These are phyloP conservation scores for Penicillium psychrofluorescens DNA, from an alignment of 495 filamentous ascomycete species.

Conservation along the genomic window DNA sequence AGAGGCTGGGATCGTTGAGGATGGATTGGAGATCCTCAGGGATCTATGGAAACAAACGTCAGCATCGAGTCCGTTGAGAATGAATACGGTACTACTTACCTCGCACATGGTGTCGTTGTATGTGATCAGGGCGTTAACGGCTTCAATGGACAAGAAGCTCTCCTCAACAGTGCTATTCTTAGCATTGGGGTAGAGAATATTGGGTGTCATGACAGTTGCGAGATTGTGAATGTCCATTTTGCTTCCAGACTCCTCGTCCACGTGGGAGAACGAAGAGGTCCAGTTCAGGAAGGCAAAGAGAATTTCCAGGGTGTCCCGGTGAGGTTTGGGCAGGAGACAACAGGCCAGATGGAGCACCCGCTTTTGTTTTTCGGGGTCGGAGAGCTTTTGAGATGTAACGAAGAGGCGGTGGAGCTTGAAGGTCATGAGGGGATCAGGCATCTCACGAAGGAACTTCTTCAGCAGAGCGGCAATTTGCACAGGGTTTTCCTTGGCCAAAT, in stretches of 20 bases:
- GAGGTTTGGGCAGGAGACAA: slow-evolving; percentile 85
- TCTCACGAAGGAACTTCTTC: slow-evolving; percentile 90
- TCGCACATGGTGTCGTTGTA: slow-evolving; percentile 95
- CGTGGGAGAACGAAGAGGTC: slow-evolving; percentile 93
- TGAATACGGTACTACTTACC: slow-evolving; percentile 47
- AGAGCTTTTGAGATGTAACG: slow-evolving; percentile 84
- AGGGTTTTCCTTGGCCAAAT: slow-evolving; percentile 75
- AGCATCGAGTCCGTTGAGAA: slow-evolving; percentile 8
- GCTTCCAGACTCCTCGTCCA: slow-evolving; percentile 84
- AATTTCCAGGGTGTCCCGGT: slow-evolving; percentile 92
- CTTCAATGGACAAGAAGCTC: slow-evolving; percentile 87
- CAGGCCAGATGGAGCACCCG: slow-evolving; percentile 86
- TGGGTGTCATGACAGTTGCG: slow-evolving; percentile 95
- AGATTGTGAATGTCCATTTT: slow-evolving; percentile 99
- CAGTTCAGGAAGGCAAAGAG: slow-evolving; percentile 96
- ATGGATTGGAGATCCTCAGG: slow-evolving; percentile 85
- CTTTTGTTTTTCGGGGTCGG: slow-evolving; percentile 71
- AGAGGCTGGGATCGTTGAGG: slow-evolving; percentile 73
- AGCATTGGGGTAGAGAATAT: slow-evolving; percentile 75
- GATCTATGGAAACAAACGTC: slow-evolving; percentile 49
- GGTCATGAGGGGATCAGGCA: slow-evolving; percentile 91
- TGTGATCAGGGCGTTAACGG: slow-evolving; percentile 79
- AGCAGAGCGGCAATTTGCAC: slow-evolving; percentile 92
- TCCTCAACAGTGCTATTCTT: slow-evolving; percentile 65
- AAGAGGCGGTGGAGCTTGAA: slow-evolving; percentile 91